Conservation (phyloP, 495 filamentous ascomycete genomes). For the Filosporella fistucella region DNA sequence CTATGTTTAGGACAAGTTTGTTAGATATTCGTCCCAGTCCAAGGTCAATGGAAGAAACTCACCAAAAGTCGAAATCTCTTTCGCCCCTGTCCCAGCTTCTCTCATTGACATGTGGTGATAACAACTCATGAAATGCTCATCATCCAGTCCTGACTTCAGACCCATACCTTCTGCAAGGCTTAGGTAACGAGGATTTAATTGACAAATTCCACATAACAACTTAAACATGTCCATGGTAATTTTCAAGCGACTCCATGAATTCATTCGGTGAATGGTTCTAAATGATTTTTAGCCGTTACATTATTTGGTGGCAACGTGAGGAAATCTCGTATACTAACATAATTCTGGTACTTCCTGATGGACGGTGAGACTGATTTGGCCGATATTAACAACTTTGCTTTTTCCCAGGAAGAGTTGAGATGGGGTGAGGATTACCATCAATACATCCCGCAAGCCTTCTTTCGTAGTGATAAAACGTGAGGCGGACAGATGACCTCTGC, state of each 20-base stretch:
- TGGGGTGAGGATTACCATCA: not conserved
- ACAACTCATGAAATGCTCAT: not conserved
- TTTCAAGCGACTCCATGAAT: not conserved
- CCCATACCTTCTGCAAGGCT: not conserved
- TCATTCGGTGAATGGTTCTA: not conserved
- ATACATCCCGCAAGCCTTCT: not conserved
- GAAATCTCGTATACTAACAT: not conserved
- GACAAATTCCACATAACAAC: not conserved
- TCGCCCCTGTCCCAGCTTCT: not conserved
- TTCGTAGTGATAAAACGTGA: not conserved
- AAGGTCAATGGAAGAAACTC: too few species aligned
- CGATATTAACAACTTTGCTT: not conserved
- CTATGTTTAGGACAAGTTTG: not conserved
- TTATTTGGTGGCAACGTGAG: not conserved
- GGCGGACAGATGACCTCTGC: not conserved
- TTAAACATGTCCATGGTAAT: not conserved
- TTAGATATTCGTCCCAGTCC: not conserved
- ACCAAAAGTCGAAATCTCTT: not conserved
- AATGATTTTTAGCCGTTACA: not conserved
- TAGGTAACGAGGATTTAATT: not conserved
- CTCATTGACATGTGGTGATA: not conserved
- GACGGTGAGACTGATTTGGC: not conserved
- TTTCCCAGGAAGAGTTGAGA: not conserved
- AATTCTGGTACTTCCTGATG: not conserved
- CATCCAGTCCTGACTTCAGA: not conserved